Evolutionary conservation across 306 rosid species (phyloP).

Genomic region (Dryas octopetala): DNA sequence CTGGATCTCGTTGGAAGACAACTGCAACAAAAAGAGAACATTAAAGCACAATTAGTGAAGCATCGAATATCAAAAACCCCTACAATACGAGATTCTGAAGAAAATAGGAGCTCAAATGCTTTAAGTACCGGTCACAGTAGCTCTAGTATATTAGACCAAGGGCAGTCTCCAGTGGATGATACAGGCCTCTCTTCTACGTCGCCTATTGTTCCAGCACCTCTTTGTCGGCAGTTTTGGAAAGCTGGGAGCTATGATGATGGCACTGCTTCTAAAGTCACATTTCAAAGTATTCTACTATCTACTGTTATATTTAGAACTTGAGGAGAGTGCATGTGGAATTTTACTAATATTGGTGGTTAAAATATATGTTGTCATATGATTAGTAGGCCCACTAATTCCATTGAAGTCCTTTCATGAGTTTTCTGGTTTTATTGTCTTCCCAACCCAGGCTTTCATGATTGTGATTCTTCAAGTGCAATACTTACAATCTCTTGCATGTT

Average conservation of each 20-base stretch:
- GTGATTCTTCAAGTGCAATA: background rate
- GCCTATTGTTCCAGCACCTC: conserved; percentile 56
- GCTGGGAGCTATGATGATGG: conserved; percentile 73
- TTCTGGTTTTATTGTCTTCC: too few species aligned
- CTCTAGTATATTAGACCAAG: conserved; percentile 71
- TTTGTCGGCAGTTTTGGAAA: conserved; percentile 88
- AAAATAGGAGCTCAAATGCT: conserved; percentile 50
- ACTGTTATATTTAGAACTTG: conserved; percentile 15
- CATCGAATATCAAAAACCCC: conserved; percentile 22
- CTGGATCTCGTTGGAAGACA: conserved; percentile 25
- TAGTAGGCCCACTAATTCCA: too few species aligned
- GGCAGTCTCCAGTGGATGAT: conserved; percentile 58
- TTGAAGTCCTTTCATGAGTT: too few species aligned
- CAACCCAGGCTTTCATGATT: background rate
- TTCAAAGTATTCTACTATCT: conserved; percentile 55
- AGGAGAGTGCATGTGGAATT: conserved; percentile 17
- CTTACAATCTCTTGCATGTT: background rate
- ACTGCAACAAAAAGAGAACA: conserved; percentile 19
- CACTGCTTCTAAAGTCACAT: conserved; percentile 45
- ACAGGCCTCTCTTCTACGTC: conserved; percentile 53
- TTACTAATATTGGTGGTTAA: conserved; percentile 1
- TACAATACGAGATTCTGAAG: conserved; percentile 43
- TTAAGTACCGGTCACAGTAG: conserved; percentile 58
- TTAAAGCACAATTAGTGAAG: conserved; percentile 23
- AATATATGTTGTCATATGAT: background rate